Percentiles rank a stretch among this genome's conserved stretches.
Evolutionary conservation across 148 eudicot species (phyloP).

Genomic region (Rheum nobile): DNA sequence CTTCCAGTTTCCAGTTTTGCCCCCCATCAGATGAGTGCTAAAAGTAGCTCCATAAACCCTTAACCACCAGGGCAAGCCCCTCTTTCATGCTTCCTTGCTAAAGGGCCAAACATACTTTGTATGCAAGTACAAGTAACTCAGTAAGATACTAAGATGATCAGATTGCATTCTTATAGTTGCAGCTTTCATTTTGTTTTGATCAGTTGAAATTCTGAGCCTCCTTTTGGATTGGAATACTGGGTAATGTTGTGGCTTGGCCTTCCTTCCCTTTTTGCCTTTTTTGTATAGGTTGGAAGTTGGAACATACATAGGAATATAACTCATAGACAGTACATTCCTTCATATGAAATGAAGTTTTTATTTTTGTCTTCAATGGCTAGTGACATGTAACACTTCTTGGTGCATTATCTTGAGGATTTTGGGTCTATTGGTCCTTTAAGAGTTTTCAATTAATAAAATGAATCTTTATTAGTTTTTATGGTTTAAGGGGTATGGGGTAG

Average conservation of each 20-base stretch:
- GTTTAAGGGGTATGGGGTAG: too few species aligned
- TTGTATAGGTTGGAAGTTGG: slow-evolving; percentile 18
- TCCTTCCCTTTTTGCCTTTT: slow-evolving; percentile 25
- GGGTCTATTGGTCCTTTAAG: too few species aligned
- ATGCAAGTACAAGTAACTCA: neutral
- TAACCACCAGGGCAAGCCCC: slow-evolving; percentile 9
- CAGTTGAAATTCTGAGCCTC: neutral
- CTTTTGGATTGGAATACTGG: slow-evolving; percentile 11
- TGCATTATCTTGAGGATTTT: neutral
- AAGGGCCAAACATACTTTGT: neutral
- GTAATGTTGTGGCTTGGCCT: slow-evolving; percentile 13
- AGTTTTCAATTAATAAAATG: too few species aligned
- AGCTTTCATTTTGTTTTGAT: neutral
- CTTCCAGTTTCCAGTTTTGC: slow-evolving; percentile 37
- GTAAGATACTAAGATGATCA: neutral
- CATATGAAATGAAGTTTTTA: neutral
- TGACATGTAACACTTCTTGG: neutral
- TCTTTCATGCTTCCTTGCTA: neutral
- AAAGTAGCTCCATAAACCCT: slow-evolving; percentile 46
- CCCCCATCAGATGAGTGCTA: slow-evolving; percentile 49
- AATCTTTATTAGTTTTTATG: too few species aligned
- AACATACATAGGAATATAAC: neutral
- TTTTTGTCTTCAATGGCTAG: neutral
- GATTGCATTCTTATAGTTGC: neutral
- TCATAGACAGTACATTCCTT: slow-evolving; percentile 7